phyloP scores from a whole-genome alignment of 176 grass and related monocot genomes.

The Oryza longistaminata region DNA sequence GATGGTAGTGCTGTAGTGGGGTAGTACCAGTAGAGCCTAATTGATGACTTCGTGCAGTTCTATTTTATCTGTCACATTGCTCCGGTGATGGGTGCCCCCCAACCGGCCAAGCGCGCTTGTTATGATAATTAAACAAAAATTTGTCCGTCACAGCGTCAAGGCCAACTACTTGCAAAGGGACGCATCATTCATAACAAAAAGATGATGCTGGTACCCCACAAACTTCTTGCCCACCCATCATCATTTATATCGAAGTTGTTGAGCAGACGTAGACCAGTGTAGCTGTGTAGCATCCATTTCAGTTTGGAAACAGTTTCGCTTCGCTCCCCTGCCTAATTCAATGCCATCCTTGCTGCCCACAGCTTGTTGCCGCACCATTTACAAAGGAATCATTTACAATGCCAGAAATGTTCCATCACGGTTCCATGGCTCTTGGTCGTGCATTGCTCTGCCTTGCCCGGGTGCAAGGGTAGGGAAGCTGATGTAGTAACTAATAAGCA shows the following conservation, averaged over 20 bases:
- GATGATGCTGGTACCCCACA: not conserved
- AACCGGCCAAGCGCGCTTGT: not conserved
- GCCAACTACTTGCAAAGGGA: conserved; percentile 1
- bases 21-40: not conserved
- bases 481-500: not conserved
- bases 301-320: not conserved
- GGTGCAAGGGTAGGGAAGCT: conserved; percentile 17
- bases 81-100: not conserved
- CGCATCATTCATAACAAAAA: conserved; percentile 11
- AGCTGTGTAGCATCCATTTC: conserved; percentile 8
- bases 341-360: conserved; percentile 23
- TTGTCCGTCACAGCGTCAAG: not conserved
- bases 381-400: not conserved
- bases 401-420: not conserved
- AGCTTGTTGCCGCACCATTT: conserved; percentile 11
- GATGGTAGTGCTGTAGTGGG: conserved; percentile 18
- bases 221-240: conserved; percentile 30
- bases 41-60: not conserved
- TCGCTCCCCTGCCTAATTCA: conserved; percentile 11
- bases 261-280: conserved; percentile 34
- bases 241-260: conserved; percentile 43
- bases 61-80: conserved; percentile 32
- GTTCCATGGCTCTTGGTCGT: conserved; percentile 13
- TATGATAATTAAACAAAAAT: not conserved
- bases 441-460: not conserved